Conservation (phyloP, 23 red algal genomes). For the Chondrus crispus region DNA sequence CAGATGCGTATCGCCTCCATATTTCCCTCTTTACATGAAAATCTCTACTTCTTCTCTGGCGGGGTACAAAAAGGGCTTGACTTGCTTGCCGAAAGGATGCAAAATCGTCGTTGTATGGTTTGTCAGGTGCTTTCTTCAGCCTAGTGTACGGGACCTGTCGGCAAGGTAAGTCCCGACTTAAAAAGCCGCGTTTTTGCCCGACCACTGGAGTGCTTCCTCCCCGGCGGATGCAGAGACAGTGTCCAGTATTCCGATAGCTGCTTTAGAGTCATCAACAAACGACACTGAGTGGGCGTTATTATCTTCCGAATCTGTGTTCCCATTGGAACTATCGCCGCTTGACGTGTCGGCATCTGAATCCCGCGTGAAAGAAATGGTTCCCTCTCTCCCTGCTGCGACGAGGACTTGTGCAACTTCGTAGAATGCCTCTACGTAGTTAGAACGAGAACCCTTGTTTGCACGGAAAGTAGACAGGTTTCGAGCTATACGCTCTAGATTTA, state of each 20-base stretch:
- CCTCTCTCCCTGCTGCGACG: not conserved
- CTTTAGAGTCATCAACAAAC: not conserved
- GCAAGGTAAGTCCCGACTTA: slow-evolving; percentile 7
- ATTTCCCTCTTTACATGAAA: too few relatives aligned
- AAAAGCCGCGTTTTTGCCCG: not conserved
- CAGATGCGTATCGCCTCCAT: not conserved
- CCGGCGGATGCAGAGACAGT: not conserved
- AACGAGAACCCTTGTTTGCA: not conserved
- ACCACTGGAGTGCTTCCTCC: not conserved
- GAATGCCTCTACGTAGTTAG: not conserved
- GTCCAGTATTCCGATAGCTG: not conserved
- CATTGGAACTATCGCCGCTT: not conserved
- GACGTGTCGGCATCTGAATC: not conserved
- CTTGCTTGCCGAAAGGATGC: not conserved
- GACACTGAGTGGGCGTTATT: not conserved
- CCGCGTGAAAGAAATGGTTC: not conserved
- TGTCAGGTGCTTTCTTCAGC: not conserved
- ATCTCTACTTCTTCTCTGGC: not conserved
- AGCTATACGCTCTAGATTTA: slow-evolving; percentile 5
- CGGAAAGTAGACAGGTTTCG: not conserved
- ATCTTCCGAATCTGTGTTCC: not conserved
- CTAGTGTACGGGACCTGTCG: slow-evolving; percentile 6
- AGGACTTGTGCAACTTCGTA: not conserved
- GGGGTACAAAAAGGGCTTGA: too few relatives aligned
- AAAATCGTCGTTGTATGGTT: not conserved